These are phyloP conservation scores for Colletotrichum tanaceti DNA, from an alignment of 2,329 filamentous ascomycete species.

Conservation along the genomic window DNA sequence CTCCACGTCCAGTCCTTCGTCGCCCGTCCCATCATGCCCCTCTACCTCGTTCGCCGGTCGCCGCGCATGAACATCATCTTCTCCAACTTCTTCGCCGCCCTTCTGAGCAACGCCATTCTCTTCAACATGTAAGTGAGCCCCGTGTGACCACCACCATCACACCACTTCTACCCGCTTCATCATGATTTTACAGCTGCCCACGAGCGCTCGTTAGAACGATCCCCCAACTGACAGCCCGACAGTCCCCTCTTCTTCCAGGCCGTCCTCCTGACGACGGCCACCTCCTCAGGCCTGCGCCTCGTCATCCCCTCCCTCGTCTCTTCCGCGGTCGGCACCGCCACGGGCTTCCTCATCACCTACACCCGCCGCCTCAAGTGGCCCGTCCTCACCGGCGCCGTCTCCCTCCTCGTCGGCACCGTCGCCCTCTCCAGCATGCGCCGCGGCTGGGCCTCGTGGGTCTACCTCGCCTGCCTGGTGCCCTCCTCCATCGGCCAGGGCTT, in stretches of 20 bases:
- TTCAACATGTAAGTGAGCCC: constrained; percentile 65
- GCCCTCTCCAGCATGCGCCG: constrained; percentile 62
- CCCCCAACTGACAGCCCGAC: neutral
- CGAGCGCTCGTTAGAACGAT: neutral
- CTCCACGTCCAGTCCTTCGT: constrained; percentile 64
- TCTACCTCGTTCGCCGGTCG: constrained; percentile 60
- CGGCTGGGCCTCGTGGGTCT: constrained; percentile 62
- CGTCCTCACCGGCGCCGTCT: constrained; percentile 61
- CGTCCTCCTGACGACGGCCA: constrained; percentile 76
- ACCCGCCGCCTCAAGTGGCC: constrained; percentile 71
- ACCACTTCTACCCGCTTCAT: too few relatives aligned
- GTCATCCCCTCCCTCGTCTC: constrained; percentile 70
- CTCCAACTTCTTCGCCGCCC: constrained; percentile 63
- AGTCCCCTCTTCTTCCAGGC: constrained; percentile 82
- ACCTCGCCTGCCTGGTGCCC: constrained; percentile 68
- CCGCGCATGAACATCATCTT: constrained; percentile 70
- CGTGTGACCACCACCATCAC: neutral
- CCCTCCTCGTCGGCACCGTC: constrained; percentile 62
- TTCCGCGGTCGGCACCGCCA: constrained; percentile 65
- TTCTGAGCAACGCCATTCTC: constrained; percentile 66
- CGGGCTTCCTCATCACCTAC: constrained; percentile 72
- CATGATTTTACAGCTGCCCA: neutral
- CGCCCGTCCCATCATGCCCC: constrained; percentile 69
- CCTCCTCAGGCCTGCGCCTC: constrained; percentile 77
- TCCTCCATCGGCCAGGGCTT: constrained; percentile 71